Evolutionary conservation across 331 rosid species (phyloP), one percentile per base, ranked within the genome.

Genomic region (Acacia concinna): DNA sequence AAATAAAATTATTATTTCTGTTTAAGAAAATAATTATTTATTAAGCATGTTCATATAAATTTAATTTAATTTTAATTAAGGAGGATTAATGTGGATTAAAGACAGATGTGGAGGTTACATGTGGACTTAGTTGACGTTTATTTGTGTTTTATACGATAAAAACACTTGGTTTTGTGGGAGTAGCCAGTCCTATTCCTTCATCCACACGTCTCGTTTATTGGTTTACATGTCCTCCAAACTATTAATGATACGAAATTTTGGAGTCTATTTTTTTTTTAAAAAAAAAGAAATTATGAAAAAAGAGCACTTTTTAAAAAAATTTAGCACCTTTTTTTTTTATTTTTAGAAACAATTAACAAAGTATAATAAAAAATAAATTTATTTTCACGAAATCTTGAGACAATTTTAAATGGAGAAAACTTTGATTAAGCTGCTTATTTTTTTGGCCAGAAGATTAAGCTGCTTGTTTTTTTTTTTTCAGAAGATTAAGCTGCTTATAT

Each of bases 131-230:
- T 60, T 51, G 43, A 81, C 62, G 30, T n/a, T 17, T 43, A 67
- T 34, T 68, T 37, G 65, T 56, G 1, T 37, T 8, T 37, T 37
- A 7, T 28, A 35, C 27, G 57, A 47, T 38, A 10, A 9, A 65
- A 59, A 9, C 70, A 63, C 70, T 51, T 6, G 21, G 78, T 81
- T 76, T 46, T 25, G 76, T 49, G 59, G 87, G 75, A 74, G 80
- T 87, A 18, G 63, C 25, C 4, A 32, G 35, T 31, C 35, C 17
- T 35, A 27, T 80, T 77, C 30, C 49, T 46, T 35, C 18, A 44
- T 8, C 57, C 2, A 78, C 81, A 41, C 77, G 79, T 35, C 6
- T 6, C 77, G 79, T 35, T 20, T 6, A 0, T 51, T 51, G 11
- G 11, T 51, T 47, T 12, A 2, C 12, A 9, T 9, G 47, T 43